Evolutionary conservation across 2,329 filamentous ascomycete species (phyloP).

Genomic region (Ophiocordyceps camponoti-leonardi): DNA sequence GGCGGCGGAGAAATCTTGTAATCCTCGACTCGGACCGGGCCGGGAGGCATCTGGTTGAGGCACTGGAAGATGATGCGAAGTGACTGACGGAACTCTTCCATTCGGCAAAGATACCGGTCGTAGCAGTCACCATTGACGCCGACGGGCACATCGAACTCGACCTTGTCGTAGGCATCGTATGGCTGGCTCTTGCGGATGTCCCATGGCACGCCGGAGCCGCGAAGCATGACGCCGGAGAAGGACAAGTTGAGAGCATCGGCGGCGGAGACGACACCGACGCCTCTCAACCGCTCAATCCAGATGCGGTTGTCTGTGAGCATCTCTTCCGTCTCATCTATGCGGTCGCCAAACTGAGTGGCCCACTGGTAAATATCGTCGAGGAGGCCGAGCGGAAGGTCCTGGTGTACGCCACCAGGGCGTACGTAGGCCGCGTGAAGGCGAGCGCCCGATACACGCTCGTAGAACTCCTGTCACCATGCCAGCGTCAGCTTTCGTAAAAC

Average conservation of each 20-base stretch:
- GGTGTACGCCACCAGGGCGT: constrained; percentile 86
- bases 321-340: constrained; percentile 97
- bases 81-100: constrained; percentile 98
- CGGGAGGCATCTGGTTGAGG: constrained; percentile 94
- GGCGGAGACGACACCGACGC: constrained; percentile 79
- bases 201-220: constrained; percentile 89
- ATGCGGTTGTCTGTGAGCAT: constrained; percentile 98
- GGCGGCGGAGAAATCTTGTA: constrained; percentile 97
- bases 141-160: constrained; percentile 95
- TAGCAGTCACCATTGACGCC: constrained; percentile 97
- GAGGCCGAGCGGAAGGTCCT: constrained; percentile 84
- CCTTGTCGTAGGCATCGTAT: constrained; percentile 94
- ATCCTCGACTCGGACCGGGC: constrained; percentile 89
- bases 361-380: constrained; percentile 99
- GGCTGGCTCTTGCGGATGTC: constrained; percentile 93
- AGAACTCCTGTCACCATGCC: constrained; percentile 65
- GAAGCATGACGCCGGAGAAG: constrained; percentile 95
- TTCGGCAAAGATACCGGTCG: constrained; percentile 95
- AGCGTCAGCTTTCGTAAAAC: not conserved
- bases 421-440: constrained; percentile 96
- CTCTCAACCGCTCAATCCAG: constrained; percentile 88
- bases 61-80: constrained; percentile 98
- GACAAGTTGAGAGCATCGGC: constrained; percentile 92
- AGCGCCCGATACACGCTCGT: constrained; percentile 95
- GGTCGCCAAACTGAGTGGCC: constrained; percentile 97